A percentile compares a stretch with the other conserved stretches of the same genome.
phyloP scores from a whole-genome alignment of 495 filamentous ascomycete genomes.

The Penicillium ucsense region DNA sequence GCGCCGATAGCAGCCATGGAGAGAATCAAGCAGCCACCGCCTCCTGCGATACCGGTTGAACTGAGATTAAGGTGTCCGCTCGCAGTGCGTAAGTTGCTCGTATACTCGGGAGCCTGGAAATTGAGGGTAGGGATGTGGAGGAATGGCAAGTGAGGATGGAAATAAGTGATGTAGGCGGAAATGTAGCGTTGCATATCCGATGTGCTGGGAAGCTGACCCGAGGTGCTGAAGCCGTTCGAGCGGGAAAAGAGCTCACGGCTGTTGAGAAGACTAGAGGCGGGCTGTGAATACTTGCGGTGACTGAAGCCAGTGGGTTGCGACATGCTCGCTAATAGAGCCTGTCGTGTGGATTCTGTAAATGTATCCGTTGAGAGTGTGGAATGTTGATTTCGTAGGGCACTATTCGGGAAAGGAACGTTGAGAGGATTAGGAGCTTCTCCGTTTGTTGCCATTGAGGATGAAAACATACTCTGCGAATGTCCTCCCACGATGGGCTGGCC shows the following conservation, averaged over 20 bases:
- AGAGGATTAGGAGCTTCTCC: slow-evolving; percentile 47
- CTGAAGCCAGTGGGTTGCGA: slow-evolving; percentile 66
- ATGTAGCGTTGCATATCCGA: slow-evolving; percentile 88
- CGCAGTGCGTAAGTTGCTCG: slow-evolving; percentile 44
- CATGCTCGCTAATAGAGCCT: slow-evolving; percentile 73
- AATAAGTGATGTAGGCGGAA: slow-evolving; percentile 83
- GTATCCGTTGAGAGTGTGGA: slow-evolving; percentile 59
- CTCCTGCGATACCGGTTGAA: slow-evolving; percentile 59
- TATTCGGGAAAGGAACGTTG: slow-evolving; percentile 42
- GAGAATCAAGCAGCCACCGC: slow-evolving; percentile 82
- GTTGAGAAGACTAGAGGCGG: slow-evolving; percentile 42
- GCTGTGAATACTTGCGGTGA: slow-evolving; percentile 68
- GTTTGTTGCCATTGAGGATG: slow-evolving; percentile 46
- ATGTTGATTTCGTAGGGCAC: slow-evolving; percentile 53
- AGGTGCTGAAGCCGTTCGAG: slow-evolving; percentile 36
- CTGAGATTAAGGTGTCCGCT: slow-evolving; percentile 46
- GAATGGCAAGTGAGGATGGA: slow-evolving; percentile 92
- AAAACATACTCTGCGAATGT: slow-evolving; percentile 48
- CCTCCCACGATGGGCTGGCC: slow-evolving; percentile 38
- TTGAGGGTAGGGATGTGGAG: slow-evolving; percentile 86
- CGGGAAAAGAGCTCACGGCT: slow-evolving; percentile 36
- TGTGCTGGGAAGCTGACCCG: slow-evolving; percentile 70
- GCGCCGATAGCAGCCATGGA: slow-evolving; percentile 96
- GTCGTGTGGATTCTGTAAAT: slow-evolving; percentile 89
- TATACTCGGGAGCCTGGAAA: slow-evolving; percentile 70